Percentiles rank a stretch among this genome's conserved stretches.
Evolutionary conservation across 768 basidiomycete species (phyloP).

Genomic region (Serendipita sp.): DNA sequence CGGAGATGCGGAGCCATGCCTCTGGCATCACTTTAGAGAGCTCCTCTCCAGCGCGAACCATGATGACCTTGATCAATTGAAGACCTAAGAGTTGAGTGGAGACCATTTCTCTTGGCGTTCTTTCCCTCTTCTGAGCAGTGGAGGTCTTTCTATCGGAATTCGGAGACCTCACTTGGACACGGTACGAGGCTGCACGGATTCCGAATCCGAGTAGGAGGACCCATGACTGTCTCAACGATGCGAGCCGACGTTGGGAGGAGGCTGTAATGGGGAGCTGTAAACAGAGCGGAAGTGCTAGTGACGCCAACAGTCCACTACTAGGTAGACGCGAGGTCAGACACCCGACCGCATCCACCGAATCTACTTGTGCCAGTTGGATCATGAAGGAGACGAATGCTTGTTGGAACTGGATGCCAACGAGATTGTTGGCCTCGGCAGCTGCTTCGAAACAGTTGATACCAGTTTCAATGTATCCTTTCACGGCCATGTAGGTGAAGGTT

Average conservation of each 20-base stretch:
- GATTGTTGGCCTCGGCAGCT: conserved; percentile 31
- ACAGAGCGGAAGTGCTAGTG: conserved; percentile 37
- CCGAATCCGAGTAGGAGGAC: not conserved
- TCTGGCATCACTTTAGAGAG: conserved; percentile 38
- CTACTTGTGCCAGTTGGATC: conserved; percentile 27
- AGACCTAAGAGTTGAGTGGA: conserved; percentile 31
- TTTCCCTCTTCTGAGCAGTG: not conserved
- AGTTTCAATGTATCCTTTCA: conserved; percentile 21
- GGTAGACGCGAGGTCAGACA: conserved; percentile 41
- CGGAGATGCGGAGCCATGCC: conserved; percentile 47
- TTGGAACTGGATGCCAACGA: conserved; percentile 23
- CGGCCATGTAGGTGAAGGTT: conserved; percentile 28
- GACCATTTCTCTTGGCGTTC: not conserved
- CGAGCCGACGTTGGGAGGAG: not conserved
- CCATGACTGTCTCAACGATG: not conserved
- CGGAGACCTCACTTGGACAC: not conserved
- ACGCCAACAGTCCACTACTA: conserved; percentile 45
- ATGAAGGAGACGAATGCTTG: conserved; percentile 20
- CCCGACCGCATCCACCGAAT: conserved; percentile 35
- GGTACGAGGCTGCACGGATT: not conserved
- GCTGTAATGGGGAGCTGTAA: not conserved
- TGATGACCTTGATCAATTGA: conserved; percentile 51
- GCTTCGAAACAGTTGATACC: conserved; percentile 31
- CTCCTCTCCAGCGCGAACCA: conserved; percentile 47
- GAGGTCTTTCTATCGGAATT: not conserved